Conservation (phyloP, 2,329 filamentous ascomycete species). For the Colletotrichum sp. region DNA sequence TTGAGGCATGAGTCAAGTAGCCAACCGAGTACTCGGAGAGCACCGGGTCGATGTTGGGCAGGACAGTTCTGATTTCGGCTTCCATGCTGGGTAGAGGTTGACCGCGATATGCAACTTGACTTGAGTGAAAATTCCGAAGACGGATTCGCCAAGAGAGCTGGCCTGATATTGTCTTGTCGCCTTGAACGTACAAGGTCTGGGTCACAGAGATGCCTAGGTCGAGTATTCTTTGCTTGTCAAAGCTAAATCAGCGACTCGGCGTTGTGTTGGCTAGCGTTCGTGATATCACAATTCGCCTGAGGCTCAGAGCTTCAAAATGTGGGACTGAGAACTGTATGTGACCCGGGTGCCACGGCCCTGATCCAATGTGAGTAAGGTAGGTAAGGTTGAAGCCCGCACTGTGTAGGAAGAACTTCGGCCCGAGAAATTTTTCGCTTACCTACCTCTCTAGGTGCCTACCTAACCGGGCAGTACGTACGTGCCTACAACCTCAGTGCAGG, state of each 20-base stretch:
- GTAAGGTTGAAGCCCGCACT: background rate
- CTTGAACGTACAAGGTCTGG: background rate
- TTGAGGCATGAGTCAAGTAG: slow-evolving; percentile 93
- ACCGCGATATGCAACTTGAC: background rate
- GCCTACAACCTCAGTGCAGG: too few relatives aligned
- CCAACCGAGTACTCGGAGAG: slow-evolving; percentile 93
- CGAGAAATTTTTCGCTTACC: background rate
- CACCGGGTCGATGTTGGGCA: slow-evolving; percentile 87
- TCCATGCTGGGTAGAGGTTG: slow-evolving; percentile 66
- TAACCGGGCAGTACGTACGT: background rate
- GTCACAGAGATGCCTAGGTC: background rate
- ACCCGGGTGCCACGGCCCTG: background rate
- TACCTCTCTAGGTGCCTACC: background rate
- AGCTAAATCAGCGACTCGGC: background rate
- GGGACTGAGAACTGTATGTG: background rate
- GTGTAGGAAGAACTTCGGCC: background rate
- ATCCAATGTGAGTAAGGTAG: background rate
- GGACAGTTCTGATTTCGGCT: slow-evolving; percentile 81
- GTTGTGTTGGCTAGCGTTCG: background rate
- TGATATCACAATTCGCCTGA: background rate
- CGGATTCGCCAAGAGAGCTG: background rate
- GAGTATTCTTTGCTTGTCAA: background rate
- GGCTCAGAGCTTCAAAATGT: background rate
- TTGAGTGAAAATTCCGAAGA: background rate
- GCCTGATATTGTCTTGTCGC: background rate